Conservation (phyloP, 257 asterid genomes). For the Nicotiana attenuata region DNA sequence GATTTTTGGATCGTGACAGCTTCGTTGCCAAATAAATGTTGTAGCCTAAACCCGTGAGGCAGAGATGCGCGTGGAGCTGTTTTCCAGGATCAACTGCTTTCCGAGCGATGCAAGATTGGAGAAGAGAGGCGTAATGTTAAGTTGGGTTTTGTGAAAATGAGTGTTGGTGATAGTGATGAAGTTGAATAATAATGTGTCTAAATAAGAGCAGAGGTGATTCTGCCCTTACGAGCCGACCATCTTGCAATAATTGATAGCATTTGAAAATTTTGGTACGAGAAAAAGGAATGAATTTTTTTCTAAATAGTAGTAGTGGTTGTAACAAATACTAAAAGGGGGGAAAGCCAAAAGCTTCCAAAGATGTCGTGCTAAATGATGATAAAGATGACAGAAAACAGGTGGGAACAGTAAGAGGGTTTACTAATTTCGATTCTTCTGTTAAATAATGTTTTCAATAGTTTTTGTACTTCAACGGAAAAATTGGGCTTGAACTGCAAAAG, state of each 20-base stretch:
- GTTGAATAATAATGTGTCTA: background rate
- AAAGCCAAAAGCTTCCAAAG: no score
- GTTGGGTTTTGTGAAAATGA: background rate
- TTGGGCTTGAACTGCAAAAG: no score
- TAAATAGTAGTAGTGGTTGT: background rate
- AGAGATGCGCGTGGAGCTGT: conserved; percentile 48
- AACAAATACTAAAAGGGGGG: no score
- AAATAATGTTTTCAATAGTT: no score
- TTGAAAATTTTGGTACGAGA: background rate
- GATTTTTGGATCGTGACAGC: no score
- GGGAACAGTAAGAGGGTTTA: no score
- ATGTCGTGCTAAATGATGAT: no score
- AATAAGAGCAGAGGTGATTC: background rate
- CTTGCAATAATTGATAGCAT: background rate
- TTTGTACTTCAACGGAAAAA: no score
- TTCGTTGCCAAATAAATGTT: conserved; percentile 43
- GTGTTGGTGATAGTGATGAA: background rate
- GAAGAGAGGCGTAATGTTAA: conserved; percentile 32
- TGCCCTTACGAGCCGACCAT: background rate
- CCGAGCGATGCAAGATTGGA: conserved; percentile 37
- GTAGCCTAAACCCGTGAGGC: conserved; percentile 28
- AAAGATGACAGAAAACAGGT: no score
- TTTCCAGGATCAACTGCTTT: conserved; percentile 47
- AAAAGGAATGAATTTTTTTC: background rate
- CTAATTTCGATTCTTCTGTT: no score